Conservation (phyloP, 192 early-diverging fungal genomes). For the Diversispora epigaea region DNA sequence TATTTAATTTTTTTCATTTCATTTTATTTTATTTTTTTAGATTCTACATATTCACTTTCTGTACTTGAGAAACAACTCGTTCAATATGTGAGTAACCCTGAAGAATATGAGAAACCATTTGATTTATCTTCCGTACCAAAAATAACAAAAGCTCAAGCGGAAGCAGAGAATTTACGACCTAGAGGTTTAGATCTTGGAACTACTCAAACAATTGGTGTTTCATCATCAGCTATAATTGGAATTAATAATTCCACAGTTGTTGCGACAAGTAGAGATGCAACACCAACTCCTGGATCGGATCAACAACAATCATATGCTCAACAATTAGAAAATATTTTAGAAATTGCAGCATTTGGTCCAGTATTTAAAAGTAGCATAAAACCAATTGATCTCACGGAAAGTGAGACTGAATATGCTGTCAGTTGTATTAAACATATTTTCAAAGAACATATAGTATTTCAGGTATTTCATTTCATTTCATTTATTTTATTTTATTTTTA, state of each 20-base stretch:
- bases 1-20: conserved; percentile 8
- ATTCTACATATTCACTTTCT: conserved; percentile 82
- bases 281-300: conserved; percentile 50
- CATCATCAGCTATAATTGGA: conserved; percentile 36
- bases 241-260: conserved; percentile 3
- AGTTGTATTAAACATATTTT: conserved; percentile 93
- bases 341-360: conserved; percentile 79
- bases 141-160: conserved; percentile 83
- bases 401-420: conserved; percentile 95
- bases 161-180: conserved; percentile 61
- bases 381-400: conserved; percentile 83
- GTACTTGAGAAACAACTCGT: conserved; percentile 85
- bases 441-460: conserved; percentile 85
- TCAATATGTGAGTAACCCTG: conserved; percentile 76
- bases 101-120: conserved; percentile 64
- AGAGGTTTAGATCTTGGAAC: conserved; percentile 45
- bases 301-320: conserved; percentile 75
- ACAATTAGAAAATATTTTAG: conserved; percentile 76
- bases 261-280: conserved; percentile 38
- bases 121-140: conserved; percentile 77
- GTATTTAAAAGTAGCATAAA: conserved; percentile 82
- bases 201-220: conserved; percentile 39
- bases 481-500: conserved; percentile 33
- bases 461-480: conserved; percentile 52
- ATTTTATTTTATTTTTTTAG: conserved; percentile 42